These are phyloP conservation scores for Ocimum tenuiflorum DNA, from an alignment of 257 asterid species.

Conservation along the genomic window DNA sequence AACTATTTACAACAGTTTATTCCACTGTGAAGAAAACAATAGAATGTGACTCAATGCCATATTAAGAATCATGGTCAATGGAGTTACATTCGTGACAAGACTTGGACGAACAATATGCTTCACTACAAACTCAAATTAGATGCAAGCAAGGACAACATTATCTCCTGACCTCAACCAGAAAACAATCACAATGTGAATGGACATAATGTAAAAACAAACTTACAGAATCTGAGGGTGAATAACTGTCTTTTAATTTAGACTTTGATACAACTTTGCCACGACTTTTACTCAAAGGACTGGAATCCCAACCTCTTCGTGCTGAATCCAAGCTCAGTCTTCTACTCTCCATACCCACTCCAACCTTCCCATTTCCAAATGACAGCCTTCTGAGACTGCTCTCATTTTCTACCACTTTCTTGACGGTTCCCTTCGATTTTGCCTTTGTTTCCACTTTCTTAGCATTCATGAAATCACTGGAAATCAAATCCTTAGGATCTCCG, in stretches of 20 bases:
- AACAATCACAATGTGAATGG: no score
- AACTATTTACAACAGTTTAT: no score
- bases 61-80: no score
- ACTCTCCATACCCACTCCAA: slow-evolving; percentile 32
- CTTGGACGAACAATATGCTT: no score
- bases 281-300: slow-evolving; percentile 32
- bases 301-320: slow-evolving; percentile 72
- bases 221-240: slow-evolving; percentile 35
- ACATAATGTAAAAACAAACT: slow-evolving; percentile 14
- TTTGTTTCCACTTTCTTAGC: slow-evolving; percentile 35
- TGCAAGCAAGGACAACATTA: no score
- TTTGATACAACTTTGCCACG: slow-evolving; percentile 27
- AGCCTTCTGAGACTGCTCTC: slow-evolving; percentile 54
- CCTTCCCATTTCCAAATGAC: slow-evolving; percentile 51
- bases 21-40: no score
- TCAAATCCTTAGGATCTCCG: slow-evolving; percentile 85
- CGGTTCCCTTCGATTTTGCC: slow-evolving; percentile 37
- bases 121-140: no score
- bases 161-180: no score
- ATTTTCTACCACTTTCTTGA: slow-evolving; percentile 34
- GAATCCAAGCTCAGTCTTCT: slow-evolving; percentile 80
- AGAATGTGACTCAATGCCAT: no score
- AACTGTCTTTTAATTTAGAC: slow-evolving; percentile 27
- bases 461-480: slow-evolving; percentile 68
- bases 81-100: no score